Evolutionary conservation across 2,329 filamentous ascomycete genomes (phyloP).

Genomic region (Penicillium sp.): DNA sequence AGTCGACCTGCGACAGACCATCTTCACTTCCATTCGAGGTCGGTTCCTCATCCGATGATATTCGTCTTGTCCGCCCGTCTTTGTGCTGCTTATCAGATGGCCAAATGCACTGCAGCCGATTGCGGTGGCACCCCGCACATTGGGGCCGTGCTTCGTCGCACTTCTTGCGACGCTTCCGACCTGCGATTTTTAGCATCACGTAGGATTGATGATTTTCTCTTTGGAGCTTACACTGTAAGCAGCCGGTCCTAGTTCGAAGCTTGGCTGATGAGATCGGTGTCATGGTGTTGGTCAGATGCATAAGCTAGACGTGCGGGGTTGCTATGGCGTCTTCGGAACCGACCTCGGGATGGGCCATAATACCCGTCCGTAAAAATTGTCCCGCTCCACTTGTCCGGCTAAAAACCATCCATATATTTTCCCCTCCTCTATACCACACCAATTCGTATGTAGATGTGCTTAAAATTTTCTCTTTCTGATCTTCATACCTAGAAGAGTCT

Average conservation of each 20-base stretch:
- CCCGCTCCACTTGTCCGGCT: too few species aligned
- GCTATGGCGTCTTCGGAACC: neutral
- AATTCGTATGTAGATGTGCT: too few species aligned
- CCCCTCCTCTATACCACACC: too few species aligned
- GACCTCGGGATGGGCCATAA: too few species aligned
- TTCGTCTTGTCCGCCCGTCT: neutral
- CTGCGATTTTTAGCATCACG: neutral
- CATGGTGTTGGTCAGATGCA: neutral
- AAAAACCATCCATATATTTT: too few species aligned
- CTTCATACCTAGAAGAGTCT: too few species aligned
- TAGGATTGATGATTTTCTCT: neutral
- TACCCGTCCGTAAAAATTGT: too few species aligned
- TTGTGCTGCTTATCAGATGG: neutral
- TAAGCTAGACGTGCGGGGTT: neutral
- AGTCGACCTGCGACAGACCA: neutral
- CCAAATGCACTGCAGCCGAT: conserved; percentile 8
- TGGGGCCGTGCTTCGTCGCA: conserved; percentile 17
- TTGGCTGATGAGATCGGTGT: conserved; percentile 1
- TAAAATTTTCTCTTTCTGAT: too few species aligned
- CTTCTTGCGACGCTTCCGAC: conserved; percentile 17
- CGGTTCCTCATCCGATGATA: neutral
- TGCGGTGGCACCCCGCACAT: conserved; percentile 15
- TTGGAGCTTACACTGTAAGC: conserved; percentile 9
- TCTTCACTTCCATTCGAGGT: neutral
- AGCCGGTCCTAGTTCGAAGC: conserved; percentile 16